Conservation (phyloP, 164 flowering plant species). For the Magnolia kwangsiensis region DNA sequence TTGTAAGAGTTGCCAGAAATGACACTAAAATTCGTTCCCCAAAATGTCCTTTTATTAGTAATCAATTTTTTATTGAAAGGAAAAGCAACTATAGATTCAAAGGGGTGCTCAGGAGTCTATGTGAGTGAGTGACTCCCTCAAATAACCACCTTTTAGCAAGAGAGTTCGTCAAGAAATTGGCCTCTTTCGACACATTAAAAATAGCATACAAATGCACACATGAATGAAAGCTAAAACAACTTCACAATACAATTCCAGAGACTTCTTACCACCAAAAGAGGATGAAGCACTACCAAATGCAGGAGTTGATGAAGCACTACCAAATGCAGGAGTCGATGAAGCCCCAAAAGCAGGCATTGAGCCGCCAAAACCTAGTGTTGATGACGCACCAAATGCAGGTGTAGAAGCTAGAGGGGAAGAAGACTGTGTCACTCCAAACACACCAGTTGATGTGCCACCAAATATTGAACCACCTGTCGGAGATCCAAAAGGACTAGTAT, state of each 20-base stretch:
- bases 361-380: neutral
- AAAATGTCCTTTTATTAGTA: neutral
- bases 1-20: neutral
- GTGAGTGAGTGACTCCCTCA: neutral
- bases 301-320: constrained; percentile 3
- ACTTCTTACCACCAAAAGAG: neutral
- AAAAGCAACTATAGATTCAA: neutral
- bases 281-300: constrained; percentile 1
- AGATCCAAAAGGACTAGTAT: neutral
- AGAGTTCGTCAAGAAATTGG: neutral
- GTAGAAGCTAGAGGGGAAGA: neutral
- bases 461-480: neutral
- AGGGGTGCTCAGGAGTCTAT: neutral
- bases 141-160: neutral
- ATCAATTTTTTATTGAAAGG: neutral
- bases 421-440: neutral
- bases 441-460: constrained; percentile 1
- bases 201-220: neutral
- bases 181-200: neutral
- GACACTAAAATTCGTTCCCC: neutral
- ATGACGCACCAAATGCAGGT: neutral
- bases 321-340: constrained; percentile 2
- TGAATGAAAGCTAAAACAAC: neutral
- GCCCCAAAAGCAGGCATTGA: neutral
- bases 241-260: neutral